Evolutionary conservation across 805 yeast species (phyloP), one percentile per base, ranked within the genome.

Genomic region (Maudiozyma serrabonitensis): DNA sequence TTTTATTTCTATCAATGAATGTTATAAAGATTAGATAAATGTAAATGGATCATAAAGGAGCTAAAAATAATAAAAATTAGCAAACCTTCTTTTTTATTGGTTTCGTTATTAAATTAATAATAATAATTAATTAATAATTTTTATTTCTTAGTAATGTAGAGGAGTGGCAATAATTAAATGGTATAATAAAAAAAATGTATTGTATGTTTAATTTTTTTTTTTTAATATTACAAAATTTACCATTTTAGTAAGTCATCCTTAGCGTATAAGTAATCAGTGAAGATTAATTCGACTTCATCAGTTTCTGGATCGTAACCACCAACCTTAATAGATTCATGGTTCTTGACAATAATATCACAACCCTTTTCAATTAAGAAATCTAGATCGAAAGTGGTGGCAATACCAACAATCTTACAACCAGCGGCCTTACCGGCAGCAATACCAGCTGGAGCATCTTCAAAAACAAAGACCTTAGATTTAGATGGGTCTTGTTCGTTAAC

Each of bases 381-480:
- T 39, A 85, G 76, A 55, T 76, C 80, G 68, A 84, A 85, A 48
- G 93, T 81, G 53, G 91, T 82, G 56, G 90, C 84, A 67, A 87
- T 82, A 63, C 95, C 95, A 58, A 87, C 80, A 52, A 85, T 83
- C 63, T 77, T 74, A 65, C 93, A 88, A 52, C 90, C 95, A 25
- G 93, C 90, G 49, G 76, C 85, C 63, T 80, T 79, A 62, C 95
- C 95, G 39, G 95, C 91, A 59, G 78, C 69, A 54, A 86, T 80
- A 63, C 95, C 95, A 46, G 93, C 90, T 51, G 89, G 91, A 43
- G 95, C 95, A 64, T 87, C 95, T 71, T 87, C 95, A 62, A 87
- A 87, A 46, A 84, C 89, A 41, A 86, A 81, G 31, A 71, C 71
- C 58, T 69, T 73, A 52, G 71, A 69, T 38, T 63, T 56, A 25